Percentiles rank a stretch among this genome's conserved stretches.
These are phyloP conservation scores for Leccinum brunneo-olivaceum DNA, from an alignment of 1,284 basidiomycete genomes.

Conservation along the genomic window DNA sequence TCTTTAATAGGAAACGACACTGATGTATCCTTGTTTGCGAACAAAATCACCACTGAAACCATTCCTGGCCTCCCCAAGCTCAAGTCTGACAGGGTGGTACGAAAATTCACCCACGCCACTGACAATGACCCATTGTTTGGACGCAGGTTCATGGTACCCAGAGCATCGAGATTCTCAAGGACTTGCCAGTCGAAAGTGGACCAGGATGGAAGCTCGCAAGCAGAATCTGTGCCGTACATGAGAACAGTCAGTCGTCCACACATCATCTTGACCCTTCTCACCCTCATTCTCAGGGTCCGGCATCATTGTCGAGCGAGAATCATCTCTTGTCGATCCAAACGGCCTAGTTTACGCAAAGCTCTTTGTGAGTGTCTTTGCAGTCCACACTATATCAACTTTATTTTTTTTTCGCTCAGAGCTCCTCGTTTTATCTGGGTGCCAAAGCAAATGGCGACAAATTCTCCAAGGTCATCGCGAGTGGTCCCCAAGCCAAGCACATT, in stretches of 20 bases:
- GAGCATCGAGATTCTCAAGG: constrained; percentile 66
- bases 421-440: constrained; percentile 69
- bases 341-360: constrained; percentile 66
- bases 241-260: constrained; percentile 55
- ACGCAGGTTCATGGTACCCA: constrained; percentile 66
- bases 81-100: constrained; percentile 58
- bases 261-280: not conserved
- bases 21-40: constrained; percentile 56
- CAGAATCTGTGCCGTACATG: constrained; percentile 58
- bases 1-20: constrained; percentile 38
- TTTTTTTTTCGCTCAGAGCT: constrained; percentile 38
- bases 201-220: constrained; percentile 60
- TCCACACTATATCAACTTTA: not conserved
- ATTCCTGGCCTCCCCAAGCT: constrained; percentile 61
- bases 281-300: constrained; percentile 54
- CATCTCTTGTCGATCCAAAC: constrained; percentile 53
- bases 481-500: constrained; percentile 60
- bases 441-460: constrained; percentile 67
- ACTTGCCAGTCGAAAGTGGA: constrained; percentile 59
- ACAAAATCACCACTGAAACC: constrained; percentile 37
- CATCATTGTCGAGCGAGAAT: constrained; percentile 64
- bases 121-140: not conserved
- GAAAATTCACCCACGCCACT: too few relatives aligned
- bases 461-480: constrained; percentile 60
- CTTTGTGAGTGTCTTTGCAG: constrained; percentile 45